Base-by-base conservation (phyloP, 352 stramenopile genomes). In the Phytophthora vignae region DNA sequence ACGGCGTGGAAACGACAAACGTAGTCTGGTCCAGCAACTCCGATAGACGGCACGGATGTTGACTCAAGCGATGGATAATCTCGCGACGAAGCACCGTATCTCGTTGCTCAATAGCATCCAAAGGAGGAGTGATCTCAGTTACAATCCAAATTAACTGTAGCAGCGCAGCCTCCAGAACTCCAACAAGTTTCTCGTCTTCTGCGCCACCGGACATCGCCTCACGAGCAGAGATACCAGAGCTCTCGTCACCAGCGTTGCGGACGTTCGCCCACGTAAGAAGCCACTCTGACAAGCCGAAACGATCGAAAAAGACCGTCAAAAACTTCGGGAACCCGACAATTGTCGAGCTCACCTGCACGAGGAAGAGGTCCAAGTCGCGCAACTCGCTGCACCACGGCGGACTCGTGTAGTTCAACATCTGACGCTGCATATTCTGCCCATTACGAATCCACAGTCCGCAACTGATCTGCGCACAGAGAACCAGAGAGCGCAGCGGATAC, bases 391-490 rank as follows among this genome's bases (percentile, higher is more conserved):
- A 92, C 76, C 88, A 89, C 3, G 87, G 83, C 8, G 87, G 83
- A 31, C 83, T 93, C 4, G 83, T 90, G 65, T 96, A 96, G 36
- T 93, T 91, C 7, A 92, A 67, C 77, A 92, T 81, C 49, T 96
- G 90, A 8, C 87, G 88, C 57, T 92, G 77, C 87, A 96, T 93
- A 42, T 85, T 90, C 58, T 94, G 87, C 0, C 90, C 90, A 65
- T 96, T 96, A 54, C 90, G 88, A 29, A 96, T 92, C 90, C 90
- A 96, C 9, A 96, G 55, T 3, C 87, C 87, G 48, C 82, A 90
- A 60, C 90, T 83, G 36, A 96, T 90, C 21, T 96, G 90, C 3
- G 88, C 83, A 64, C 85, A 90, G 17, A 93, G 68, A 29, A 94
- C 85, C 8, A 95, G 54, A 7, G 88, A 92, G 5, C 90, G 88